A percentile compares a stretch with the other conserved stretches of the same genome.
Conservation (phyloP, 306 rosid genomes). For the Vigna radiata region DNA sequence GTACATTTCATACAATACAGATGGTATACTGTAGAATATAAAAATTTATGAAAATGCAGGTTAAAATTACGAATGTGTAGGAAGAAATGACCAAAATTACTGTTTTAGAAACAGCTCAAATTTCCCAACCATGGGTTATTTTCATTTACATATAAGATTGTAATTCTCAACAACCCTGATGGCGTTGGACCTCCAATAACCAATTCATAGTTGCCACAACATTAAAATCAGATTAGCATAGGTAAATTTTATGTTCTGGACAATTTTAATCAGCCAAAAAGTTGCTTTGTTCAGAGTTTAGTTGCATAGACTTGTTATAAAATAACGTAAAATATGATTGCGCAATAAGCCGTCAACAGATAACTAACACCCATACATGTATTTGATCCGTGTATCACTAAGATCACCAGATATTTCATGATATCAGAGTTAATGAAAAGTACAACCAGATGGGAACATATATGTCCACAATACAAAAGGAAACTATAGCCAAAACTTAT, state of each 20-base stretch:
- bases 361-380: neutral
- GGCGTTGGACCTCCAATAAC: neutral
- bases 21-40: too few relatives aligned
- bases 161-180: neutral
- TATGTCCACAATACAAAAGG: neutral
- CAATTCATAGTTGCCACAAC: neutral
- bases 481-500: constrained; percentile 32
- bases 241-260: neutral
- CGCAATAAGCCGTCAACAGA: too few relatives aligned
- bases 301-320: neutral
- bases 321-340: too few relatives aligned
- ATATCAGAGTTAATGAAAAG: neutral
- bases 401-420: neutral
- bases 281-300: neutral
- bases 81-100: too few relatives aligned
- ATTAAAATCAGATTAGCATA: neutral
- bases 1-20: too few relatives aligned
- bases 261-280: neutral
- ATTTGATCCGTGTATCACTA: neutral
- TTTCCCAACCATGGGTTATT: neutral
- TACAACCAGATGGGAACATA: neutral
- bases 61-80: too few relatives aligned
- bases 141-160: neutral
- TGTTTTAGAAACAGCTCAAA: neutral
- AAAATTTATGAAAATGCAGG: too few relatives aligned